These are phyloP conservation scores for Delphinella strobiligena DNA, from an alignment of 2,329 filamentous ascomycete species.

Conservation along the genomic window DNA sequence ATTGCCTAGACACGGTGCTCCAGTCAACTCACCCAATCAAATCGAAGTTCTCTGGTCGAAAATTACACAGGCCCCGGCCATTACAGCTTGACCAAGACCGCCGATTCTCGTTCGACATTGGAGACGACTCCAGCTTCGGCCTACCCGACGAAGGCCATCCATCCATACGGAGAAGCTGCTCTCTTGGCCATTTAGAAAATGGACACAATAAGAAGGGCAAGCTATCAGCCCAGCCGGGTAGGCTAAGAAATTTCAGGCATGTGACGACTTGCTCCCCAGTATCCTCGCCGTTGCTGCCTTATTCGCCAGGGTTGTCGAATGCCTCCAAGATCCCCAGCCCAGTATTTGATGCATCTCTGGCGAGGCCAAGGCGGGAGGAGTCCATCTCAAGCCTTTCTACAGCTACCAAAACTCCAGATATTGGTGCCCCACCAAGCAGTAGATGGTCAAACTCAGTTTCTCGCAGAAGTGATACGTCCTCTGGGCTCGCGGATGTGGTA, in stretches of 20 bases:
- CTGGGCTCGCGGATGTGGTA: not conserved
- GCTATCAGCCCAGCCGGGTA: not conserved
- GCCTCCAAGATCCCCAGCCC: conserved; percentile 35
- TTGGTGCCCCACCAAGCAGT: conserved; percentile 16
- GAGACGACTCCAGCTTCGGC: not conserved
- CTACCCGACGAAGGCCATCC: not conserved
- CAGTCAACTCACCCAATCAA: not conserved
- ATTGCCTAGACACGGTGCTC: not conserved
- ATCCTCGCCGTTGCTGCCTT: not conserved
- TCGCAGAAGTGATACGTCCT: not conserved
- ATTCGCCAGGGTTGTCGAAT: conserved; percentile 11
- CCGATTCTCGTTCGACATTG: not conserved
- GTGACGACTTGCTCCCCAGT: not conserved
- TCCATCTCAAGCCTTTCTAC: conserved; percentile 27
- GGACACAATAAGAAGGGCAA: not conserved
- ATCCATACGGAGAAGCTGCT: no score
- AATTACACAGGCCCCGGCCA: not conserved
- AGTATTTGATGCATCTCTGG: conserved; percentile 19
- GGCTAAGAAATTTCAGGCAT: not conserved
- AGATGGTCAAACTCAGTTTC: conserved; percentile 18
- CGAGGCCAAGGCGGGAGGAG: conserved; percentile 24
- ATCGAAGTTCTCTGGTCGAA: not conserved
- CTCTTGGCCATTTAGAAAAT: not conserved
- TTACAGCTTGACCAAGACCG: not conserved
- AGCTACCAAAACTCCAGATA: conserved; percentile 13